Base-by-base conservation (phyloP, 2,329 filamentous ascomycete species). In the Hortaea werneckii region DNA sequence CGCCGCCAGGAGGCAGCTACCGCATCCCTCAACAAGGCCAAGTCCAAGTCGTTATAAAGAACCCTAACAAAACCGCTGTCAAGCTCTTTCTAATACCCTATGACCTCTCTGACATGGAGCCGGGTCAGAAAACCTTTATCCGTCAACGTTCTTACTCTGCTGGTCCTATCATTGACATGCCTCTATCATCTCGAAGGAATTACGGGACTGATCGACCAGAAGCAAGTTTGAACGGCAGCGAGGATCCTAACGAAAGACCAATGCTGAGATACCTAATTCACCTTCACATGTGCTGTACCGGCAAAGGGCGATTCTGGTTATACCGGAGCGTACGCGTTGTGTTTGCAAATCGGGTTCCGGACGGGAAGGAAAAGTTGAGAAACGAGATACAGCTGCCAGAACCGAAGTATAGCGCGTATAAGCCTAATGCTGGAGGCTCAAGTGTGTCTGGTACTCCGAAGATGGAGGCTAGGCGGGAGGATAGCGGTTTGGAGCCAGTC, bases 51-150 rank as follows among this genome's bases (percentile, higher is more conserved):
- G 83, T 98, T 50, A 87, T 98, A 63, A 96, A 96, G 64, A 98
- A 96, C 58, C 90, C 89, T 11, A 95, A 96, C 69, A 96, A 96
- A 63, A 96, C 92, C 3, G 92, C 92, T 1, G 90, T 96, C 45
- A 96, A 98, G 65, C 73, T 98, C 0, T 96, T 96, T 56, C 74
- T 96, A 26, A 80, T 98, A 2, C 92, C 90, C 0, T 98, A 96
- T 57, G 88, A 96, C 61, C 72, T 98, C 1, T 76, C 80, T 1
- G 90, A 87, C 43, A 98, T 98, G 90, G 84, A 92, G 50, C 78
- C 87, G 0, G 88, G 88, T 0, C 94, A 87, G 11, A 96, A 96
- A 66, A 98, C 92, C 0, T 96, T 96, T 57, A 84, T 98, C 50
- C 80, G 92, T 29, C 92, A 98, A 67, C 83, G 92, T 49, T 92